Evolutionary conservation across 1,284 basidiomycete species (phyloP).

Genomic region (Marasmius fiardii): DNA sequence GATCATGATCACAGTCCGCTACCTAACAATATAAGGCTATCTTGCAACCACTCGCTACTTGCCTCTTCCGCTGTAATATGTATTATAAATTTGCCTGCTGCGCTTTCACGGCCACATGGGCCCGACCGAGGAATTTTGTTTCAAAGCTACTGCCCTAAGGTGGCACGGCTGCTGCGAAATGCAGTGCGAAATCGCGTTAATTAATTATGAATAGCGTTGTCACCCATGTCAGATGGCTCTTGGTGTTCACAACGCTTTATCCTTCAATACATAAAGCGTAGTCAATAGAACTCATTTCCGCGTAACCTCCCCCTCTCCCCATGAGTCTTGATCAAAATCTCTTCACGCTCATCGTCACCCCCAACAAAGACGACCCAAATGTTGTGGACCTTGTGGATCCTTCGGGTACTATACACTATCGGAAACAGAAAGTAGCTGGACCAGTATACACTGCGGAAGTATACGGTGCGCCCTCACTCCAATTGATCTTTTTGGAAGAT

Average conservation of each 20-base stretch:
- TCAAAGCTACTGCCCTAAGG: too few species aligned
- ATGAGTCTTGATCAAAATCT: conserved; percentile 82
- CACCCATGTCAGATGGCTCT: not conserved
- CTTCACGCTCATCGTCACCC: conserved; percentile 68
- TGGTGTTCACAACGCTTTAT: not conserved
- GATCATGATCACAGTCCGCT: too few species aligned
- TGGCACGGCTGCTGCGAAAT: too few species aligned
- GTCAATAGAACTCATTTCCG: not conserved
- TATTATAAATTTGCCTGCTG: too few species aligned
- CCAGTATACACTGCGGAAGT: conserved; percentile 58
- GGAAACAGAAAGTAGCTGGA: conserved; percentile 55
- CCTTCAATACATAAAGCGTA: not conserved
- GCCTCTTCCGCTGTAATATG: not conserved
- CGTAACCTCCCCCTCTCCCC: not conserved
- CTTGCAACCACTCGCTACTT: too few species aligned
- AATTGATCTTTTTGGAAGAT: not conserved
- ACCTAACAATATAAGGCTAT: too few species aligned
- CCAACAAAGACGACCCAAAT: conserved; percentile 52
- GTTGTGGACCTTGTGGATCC: conserved; percentile 68
- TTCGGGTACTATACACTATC: conserved; percentile 61
- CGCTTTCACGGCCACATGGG: too few species aligned
- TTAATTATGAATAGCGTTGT: too few species aligned
- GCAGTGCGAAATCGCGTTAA: too few species aligned
- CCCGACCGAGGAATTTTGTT: too few species aligned
- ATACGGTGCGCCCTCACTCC: conserved; percentile 48